These are phyloP conservation scores for Calycina herbarum DNA, from an alignment of 2,329 filamentous ascomycete genomes.

Conservation along the genomic window DNA sequence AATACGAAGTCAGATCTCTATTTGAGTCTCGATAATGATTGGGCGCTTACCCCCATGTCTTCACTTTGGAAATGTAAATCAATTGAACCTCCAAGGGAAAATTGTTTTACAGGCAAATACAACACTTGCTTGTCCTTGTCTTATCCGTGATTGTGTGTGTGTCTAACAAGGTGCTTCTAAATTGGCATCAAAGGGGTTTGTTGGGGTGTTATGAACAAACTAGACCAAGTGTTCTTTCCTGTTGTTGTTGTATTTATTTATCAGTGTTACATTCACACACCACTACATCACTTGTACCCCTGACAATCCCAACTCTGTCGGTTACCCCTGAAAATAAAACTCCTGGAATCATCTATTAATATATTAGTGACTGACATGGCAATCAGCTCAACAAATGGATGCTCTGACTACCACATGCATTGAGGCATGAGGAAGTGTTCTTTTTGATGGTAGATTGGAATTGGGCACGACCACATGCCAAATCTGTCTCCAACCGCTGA, in stretches of 20 bases:
- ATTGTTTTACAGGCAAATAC: too few relatives aligned
- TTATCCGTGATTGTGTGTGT: too few relatives aligned
- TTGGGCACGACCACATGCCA: neutral
- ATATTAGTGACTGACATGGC: neutral
- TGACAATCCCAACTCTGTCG: neutral
- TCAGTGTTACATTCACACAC: neutral
- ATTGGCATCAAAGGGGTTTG: too few relatives aligned
- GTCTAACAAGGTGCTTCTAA: too few relatives aligned
- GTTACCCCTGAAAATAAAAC: neutral
- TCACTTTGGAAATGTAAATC: too few relatives aligned
- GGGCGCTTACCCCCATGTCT: too few relatives aligned
- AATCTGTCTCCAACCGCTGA: neutral
- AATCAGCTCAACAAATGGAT: neutral
- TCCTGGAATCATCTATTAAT: neutral
- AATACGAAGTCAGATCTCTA: too few relatives aligned
- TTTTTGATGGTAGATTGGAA: neutral
- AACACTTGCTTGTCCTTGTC: too few relatives aligned
- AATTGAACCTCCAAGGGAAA: too few relatives aligned
- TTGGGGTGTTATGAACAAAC: neutral
- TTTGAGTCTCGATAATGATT: too few relatives aligned
- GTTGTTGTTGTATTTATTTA: neutral
- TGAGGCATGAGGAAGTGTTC: neutral
- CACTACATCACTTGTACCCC: neutral
- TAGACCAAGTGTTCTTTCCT: neutral
- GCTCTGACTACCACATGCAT: neutral